Base-by-base conservation (phyloP, 1,139 yeast genomes). In the Zygoascus sp. region DNA sequence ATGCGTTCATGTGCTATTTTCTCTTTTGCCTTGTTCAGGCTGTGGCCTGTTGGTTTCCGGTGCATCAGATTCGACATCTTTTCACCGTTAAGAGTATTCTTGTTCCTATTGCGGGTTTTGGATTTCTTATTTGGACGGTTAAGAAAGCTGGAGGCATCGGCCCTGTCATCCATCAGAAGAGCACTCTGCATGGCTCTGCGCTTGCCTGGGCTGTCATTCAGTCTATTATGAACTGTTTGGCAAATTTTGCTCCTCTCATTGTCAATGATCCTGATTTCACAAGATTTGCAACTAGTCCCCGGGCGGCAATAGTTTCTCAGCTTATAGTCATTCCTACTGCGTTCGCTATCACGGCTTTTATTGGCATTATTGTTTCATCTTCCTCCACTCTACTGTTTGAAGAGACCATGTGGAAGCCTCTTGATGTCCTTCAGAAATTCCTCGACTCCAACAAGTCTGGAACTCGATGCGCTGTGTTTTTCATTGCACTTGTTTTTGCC, bases 191-290 rank as follows among this genome's bases (percentile, higher is more conserved):
- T 6, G 90, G 90, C 16, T 70, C 82, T 2, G 81, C 67, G 0
- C 74, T 83, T 48, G 92, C 80, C 23, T 89, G 96, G 96, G 86
- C 85, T 1, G 85, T 87, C 65, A 76, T 89, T 47, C 76, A 77
- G 58, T 77, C 88, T n/a, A 70, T 82, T 36, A 83, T 88, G 88
- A 82, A 83, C 62, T 75, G 89, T 45, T 70, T 89, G 55, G 88
- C 95, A 20, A 85, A 86, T 66, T 88, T 88, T 60, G 94, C 95
- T 5, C 85, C 96, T 6, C 74, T 89, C 60, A 83, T 87, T 59
- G 79, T 84, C 53, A 89, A 89, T 66, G 84, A 95, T 15, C 95
- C 96, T 0, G 97, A 89, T 74, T 87, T 87, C 65, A 75, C 95
- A 17, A 80, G 96, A 64, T 84, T 88, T 64, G 83, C 96, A 6